phyloP scores from a whole-genome alignment of 345 rosid genomes.

The Arabis hirsuta region DNA sequence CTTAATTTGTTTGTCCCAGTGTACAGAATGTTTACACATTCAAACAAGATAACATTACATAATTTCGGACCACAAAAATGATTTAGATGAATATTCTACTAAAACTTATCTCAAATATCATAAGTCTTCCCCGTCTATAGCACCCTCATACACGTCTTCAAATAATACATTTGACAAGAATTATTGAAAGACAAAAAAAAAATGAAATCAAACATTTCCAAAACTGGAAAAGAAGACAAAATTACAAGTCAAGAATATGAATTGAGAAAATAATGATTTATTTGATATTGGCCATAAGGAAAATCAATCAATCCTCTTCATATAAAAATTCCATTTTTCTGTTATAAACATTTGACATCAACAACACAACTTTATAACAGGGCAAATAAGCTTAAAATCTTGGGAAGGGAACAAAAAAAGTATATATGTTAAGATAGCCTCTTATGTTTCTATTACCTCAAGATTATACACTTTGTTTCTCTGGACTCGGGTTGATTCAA shows the following conservation, averaged over 20 bases:
- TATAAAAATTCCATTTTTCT: not conserved
- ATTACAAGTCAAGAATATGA: constrained; percentile 15
- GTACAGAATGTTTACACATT: not conserved
- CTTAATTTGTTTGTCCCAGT: not conserved
- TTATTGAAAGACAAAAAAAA: not conserved
- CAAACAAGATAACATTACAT: constrained; percentile 25
- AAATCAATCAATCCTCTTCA: constrained; percentile 10
- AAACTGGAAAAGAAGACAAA: not conserved
- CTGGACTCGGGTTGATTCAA: constrained; percentile 7
- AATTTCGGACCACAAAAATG: constrained; percentile 12
- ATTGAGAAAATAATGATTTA: not conserved
- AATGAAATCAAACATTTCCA: not conserved
- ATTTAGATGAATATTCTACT: not conserved
- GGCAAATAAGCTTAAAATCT: not conserved
- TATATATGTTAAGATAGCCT: not conserved
- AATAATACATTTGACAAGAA: not conserved
- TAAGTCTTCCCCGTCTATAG: not conserved
- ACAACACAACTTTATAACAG: constrained; percentile 22
- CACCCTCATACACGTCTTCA: constrained; percentile 16
- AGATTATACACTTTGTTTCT: constrained; percentile 27
- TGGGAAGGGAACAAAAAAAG: constrained; percentile 1
- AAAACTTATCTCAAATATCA: constrained; percentile 4
- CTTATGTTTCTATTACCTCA: constrained; percentile 1
- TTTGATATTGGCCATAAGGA: not conserved
- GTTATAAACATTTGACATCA: constrained; percentile 21